phyloP scores from a whole-genome alignment of 208 protist species.

The Strigomonas culicis region DNA sequence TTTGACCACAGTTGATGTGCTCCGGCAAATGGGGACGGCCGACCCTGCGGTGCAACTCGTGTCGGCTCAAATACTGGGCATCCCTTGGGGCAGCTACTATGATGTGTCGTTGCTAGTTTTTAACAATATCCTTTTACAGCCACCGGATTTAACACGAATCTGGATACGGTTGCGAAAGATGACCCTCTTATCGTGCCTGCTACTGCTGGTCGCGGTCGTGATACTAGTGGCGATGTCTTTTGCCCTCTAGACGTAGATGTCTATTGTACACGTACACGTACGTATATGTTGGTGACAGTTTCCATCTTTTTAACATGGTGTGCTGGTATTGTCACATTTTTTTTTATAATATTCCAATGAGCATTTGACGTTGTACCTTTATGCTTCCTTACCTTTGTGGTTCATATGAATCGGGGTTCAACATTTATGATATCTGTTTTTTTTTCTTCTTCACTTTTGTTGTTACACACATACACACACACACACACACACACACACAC shows the following conservation, averaged over 20 bases:
- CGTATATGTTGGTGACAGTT: too few relatives aligned
- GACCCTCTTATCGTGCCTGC: background rate
- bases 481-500: conserved; percentile 3
- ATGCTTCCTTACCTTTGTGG: background rate
- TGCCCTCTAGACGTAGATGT: background rate
- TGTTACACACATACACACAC: conserved; percentile 13
- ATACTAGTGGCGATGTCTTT: background rate
- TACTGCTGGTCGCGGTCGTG: background rate
- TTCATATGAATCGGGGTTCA: too few relatives aligned
- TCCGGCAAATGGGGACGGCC: conserved; percentile 26
- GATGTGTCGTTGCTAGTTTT: conserved; percentile 41
- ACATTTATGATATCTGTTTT: background rate
- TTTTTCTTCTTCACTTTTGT: conserved; percentile 9
- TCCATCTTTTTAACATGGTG: too few relatives aligned
- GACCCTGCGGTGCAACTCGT: conserved; percentile 51
- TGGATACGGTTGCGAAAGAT: conserved; percentile 8
- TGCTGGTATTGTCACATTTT: background rate
- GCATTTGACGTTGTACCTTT: background rate
- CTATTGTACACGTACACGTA: too few relatives aligned
- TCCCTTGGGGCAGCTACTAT: conserved; percentile 29
- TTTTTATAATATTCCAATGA: background rate
- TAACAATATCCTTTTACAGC: conserved; percentile 31
- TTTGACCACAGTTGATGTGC: conserved; percentile 16
- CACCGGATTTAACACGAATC: conserved; percentile 30
- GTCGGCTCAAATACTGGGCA: conserved; percentile 24